phyloP scores from a whole-genome alignment of 345 rosid species.

The Barbarea vulgaris region DNA sequence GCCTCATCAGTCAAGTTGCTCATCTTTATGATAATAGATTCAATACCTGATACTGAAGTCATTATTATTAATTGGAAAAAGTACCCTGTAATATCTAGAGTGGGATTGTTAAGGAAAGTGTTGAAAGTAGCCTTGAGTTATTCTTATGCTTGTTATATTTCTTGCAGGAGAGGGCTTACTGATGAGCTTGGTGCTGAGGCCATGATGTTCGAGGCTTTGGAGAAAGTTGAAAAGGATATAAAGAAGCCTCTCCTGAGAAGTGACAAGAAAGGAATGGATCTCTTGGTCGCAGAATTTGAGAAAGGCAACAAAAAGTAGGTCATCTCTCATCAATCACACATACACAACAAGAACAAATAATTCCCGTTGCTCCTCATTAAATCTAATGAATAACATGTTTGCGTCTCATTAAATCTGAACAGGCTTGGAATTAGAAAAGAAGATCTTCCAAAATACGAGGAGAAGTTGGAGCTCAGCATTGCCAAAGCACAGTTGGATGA shows the following conservation, averaged over 20 bases:
- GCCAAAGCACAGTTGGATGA: conserved; percentile 90
- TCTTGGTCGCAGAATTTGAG: conserved; percentile 85
- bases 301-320: conserved; percentile 83
- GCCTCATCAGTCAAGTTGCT: neutral
- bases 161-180: conserved; percentile 74
- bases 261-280: conserved; percentile 90
- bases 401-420: conserved; percentile 1
- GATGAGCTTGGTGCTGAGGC: conserved; percentile 93
- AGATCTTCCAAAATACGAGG: conserved; percentile 93
- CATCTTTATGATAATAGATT: neutral
- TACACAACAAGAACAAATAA: neutral
- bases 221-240: conserved; percentile 85
- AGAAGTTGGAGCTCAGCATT: conserved; percentile 71
- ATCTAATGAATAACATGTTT: conserved; percentile 10
- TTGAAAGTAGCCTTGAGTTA: too few relatives aligned
- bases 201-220: conserved; percentile 95
- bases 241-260: conserved; percentile 94
- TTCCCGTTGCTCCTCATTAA: neutral
- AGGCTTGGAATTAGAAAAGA: conserved; percentile 89
- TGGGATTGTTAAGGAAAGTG: neutral
- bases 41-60: neutral
- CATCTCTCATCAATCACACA: neutral
- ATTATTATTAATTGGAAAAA: neutral
- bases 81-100: neutral
- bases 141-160: too few relatives aligned